Evolutionary conservation across 2,329 filamentous ascomycete species (phyloP).

Genomic region (Pseudogymnoascus sp.): DNA sequence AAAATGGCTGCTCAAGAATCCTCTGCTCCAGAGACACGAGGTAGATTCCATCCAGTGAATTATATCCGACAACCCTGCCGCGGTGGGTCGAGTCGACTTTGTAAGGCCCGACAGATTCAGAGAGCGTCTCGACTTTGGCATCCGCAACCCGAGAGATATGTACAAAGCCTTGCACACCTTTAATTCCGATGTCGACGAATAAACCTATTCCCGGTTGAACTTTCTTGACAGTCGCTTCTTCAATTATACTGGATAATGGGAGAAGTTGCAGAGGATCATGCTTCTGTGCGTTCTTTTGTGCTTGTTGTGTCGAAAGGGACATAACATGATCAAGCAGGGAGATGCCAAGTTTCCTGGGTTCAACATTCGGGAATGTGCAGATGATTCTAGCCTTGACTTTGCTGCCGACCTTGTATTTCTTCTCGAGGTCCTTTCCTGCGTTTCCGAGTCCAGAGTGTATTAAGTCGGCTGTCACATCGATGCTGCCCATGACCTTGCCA

Average conservation of each 20-base stretch:
- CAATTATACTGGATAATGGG: constrained; percentile 65
- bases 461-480: constrained; percentile 84
- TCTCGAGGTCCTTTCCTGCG: constrained; percentile 59
- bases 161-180: constrained; percentile 72
- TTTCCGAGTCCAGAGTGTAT: constrained; percentile 77
- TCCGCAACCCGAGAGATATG: constrained; percentile 92
- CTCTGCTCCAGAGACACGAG: constrained; percentile 76
- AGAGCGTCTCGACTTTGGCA: constrained; percentile 76
- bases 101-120: constrained; percentile 67
- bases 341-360: constrained; percentile 75
- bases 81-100: constrained; percentile 71
- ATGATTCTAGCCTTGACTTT: constrained; percentile 82
- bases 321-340: constrained; percentile 81
- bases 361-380: constrained; percentile 73
- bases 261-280: constrained; percentile 49
- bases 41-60: constrained; percentile 75
- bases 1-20: constrained; percentile 77
- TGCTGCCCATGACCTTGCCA: constrained; percentile 84
- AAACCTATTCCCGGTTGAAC: constrained; percentile 76
- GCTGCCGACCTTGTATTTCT: constrained; percentile 73
- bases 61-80: constrained; percentile 79
- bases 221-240: constrained; percentile 69
- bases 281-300: constrained; percentile 36
- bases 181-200: constrained; percentile 64
- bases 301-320: constrained; percentile 42